phyloP scores from a whole-genome alignment of 1,139 yeast genomes.

The Yamadazyma friedrichii region DNA sequence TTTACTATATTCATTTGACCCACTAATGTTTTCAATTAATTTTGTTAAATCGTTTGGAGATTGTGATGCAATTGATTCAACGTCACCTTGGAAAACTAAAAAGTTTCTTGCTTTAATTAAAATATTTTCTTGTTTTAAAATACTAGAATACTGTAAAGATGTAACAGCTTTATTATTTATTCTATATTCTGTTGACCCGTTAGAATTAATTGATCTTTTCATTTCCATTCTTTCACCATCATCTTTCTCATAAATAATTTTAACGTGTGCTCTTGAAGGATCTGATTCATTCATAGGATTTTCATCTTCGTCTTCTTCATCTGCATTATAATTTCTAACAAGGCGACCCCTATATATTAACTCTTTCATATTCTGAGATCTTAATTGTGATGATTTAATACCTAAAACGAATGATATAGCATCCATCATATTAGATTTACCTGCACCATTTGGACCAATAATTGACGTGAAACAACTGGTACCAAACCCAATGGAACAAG shows the following conservation, averaged over 20 bases:
- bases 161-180: constrained; percentile 65
- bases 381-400: constrained; percentile 68
- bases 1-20: constrained; percentile 64
- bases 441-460: constrained; percentile 98
- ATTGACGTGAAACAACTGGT: constrained; percentile 81
- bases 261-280: constrained; percentile 74
- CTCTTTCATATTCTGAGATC: constrained; percentile 74
- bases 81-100: constrained; percentile 95
- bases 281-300: constrained; percentile 16
- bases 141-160: constrained; percentile 61
- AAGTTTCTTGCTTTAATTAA: constrained; percentile 88
- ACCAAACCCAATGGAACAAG: constrained; percentile 77
- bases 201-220: constrained; percentile 52
- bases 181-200: constrained; percentile 68
- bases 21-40: constrained; percentile 80
- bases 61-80: constrained; percentile 90
- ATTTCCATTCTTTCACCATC: constrained; percentile 52
- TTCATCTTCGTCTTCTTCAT: constrained; percentile 13
- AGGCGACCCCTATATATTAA: constrained; percentile 74
- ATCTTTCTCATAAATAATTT: constrained; percentile 69
- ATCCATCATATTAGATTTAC: constrained; percentile 97
- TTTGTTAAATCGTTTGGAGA: constrained; percentile 72
- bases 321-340: constrained; percentile 12
- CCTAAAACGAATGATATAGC: constrained; percentile 96
- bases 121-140: constrained; percentile 78